Evolutionary conservation across 2,329 filamentous ascomycete species (phyloP).

Genomic region (Macroventuria anomochaeta): DNA sequence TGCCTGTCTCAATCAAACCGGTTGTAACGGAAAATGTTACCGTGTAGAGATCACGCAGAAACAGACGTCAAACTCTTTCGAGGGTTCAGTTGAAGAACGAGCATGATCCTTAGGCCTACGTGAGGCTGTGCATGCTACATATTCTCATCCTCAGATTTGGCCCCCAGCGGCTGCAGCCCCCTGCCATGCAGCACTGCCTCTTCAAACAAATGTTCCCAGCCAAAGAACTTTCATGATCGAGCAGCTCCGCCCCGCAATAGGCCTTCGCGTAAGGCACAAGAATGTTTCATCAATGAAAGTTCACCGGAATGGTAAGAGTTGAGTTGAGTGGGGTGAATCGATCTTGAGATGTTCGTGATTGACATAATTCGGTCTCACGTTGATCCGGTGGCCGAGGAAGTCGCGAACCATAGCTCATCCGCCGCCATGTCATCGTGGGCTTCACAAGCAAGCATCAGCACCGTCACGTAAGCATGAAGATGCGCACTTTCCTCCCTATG

Average conservation of each 20-base stretch:
- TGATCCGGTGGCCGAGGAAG: slow-evolving; percentile 11
- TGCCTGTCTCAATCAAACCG: not conserved
- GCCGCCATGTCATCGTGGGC: slow-evolving; percentile 3
- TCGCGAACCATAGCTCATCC: slow-evolving; percentile 11
- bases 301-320: not conserved
- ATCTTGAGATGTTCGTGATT: not conserved
- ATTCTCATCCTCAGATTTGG: not conserved
- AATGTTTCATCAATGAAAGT: not conserved
- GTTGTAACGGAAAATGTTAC: too few relatives aligned
- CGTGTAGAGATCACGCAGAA: too few relatives aligned
- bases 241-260: too few relatives aligned
- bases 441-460: slow-evolving; percentile 10
- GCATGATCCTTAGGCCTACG: not conserved
- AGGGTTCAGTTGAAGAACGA: not conserved
- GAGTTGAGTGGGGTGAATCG: too few relatives aligned
- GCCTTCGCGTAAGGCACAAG: too few relatives aligned
- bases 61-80: too few relatives aligned
- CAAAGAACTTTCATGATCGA: not conserved
- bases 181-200: not conserved
- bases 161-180: not conserved
- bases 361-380: slow-evolving; percentile 6
- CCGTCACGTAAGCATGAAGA: slow-evolving; percentile 16
- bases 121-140: not conserved
- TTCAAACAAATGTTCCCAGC: not conserved
- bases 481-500: slow-evolving; percentile 46